Base-by-base conservation (phyloP, 192 early-diverging fungal genomes). In the Coemansia umbellata region DNA sequence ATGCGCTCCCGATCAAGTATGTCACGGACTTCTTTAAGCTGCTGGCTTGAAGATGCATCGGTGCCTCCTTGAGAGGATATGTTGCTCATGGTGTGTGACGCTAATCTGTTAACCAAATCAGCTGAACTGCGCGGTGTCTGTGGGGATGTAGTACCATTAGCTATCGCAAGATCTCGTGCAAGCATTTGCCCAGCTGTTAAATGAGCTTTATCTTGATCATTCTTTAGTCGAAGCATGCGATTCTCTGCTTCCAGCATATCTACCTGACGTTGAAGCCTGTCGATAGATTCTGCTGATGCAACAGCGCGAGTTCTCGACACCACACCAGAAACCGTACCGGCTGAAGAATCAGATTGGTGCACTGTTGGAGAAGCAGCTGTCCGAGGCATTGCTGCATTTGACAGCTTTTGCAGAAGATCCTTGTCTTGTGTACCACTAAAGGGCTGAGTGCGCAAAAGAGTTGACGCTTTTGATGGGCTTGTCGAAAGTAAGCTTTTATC, bases 191-290 rank as follows among this genome's bases (percentile, higher is more conserved):
- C 74, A 1, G 80, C 81, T 21, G 80, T 69, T 24, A 80, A 50
- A 10, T 76, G 69, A 3, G 76, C 60, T 44, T 80, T 83, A 31
- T 81, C 82, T 48, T 89, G 83, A 17, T 74, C 78, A 39, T 83
- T 80, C 50, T 87, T 81, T 0, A 85, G 64, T 28, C 85, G 84
- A 28, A 90, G 66, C 19, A 82, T 66, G 28, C 80, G 80, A 49
- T 90, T 90, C 53, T 90, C 85, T 0, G 85, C 84, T 47, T 88
- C 81, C 7, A 87, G 74, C 39, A 84, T 79, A 23, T 87, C 85
- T 30, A 88, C 74, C 15, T 84, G 78, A 27, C 84, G 51, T 37
- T 80, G 79, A 17, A 88, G 63, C 43, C 86, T 81, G 36, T 85
- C 81, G 2, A 43, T 35, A 3, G 62, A 37, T 22, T 72, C 63